Base-by-base conservation (phyloP, 208 protist genomes). In the Acanthamoeba sp. region DNA sequence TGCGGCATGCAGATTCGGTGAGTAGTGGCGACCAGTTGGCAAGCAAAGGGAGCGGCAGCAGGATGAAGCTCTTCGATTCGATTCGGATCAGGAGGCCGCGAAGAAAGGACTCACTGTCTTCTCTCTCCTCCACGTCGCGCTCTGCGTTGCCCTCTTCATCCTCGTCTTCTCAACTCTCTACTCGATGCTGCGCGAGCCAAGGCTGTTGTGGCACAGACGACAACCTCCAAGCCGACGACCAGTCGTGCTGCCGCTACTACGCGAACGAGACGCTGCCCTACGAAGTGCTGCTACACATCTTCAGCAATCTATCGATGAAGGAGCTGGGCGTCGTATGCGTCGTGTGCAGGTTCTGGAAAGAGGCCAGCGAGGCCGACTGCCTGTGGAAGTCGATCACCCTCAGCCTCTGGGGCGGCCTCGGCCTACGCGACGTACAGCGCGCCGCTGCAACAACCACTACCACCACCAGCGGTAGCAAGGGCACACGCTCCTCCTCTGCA, bases 311-410 rank as follows among this genome's bases (percentile, higher is more conserved):
- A 1, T 80, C 71, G n/a, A 80, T 80, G 71, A 36, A 45, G 36
- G 71, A 80, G 71, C 71, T 80, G 16, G 29, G 71, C 22, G 36
- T 48, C 18, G 71, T 80, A 12, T 80, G 71, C 71, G 36, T 42
- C 71, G 71, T 80, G 71, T 80, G 71, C 36, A 36, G 6, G 22
- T 80, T 80, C 71, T 80, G 71, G 71, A 80, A 80, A 32, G 71
- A 80, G 71, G 71, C 36, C 34, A 80, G 71, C 71, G 71, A 80
- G 71, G 71, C 71, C 71, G 71, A 80, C 36, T 80, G 71, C 29
- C 38, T 80, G 71, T 80, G 71, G 71, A 80, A 80, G 29, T 80
- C 71, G 24, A 80, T 80, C n/a, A 80, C 71, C 6, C 36, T 80
- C 9, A 80, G 36, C 36, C 71, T 80, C 38, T 80, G 71, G 71